Conservation (phyloP, 192 early-diverging fungal genomes). For the Backusella morwellensis region DNA sequence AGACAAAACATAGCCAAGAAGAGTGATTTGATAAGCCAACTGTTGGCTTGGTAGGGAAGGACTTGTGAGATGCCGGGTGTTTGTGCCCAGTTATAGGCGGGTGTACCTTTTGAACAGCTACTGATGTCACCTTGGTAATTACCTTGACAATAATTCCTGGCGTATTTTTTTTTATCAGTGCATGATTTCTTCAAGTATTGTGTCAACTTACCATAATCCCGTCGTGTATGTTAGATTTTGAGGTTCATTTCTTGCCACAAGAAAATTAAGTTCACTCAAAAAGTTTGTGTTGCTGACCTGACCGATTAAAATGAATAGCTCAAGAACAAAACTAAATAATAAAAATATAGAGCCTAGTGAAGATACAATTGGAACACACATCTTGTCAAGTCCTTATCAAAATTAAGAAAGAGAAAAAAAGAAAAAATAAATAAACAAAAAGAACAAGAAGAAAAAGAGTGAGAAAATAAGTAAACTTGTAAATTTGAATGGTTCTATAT, state of each 20-base stretch:
- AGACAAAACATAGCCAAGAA: slow-evolving; percentile 21
- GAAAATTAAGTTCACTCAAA: background rate
- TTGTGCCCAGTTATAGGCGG: slow-evolving; percentile 19
- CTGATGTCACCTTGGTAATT: background rate
- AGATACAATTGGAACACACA: background rate
- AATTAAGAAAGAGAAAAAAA: background rate
- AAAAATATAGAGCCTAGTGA: background rate
- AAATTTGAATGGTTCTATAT: slow-evolving; percentile 1
- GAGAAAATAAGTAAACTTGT: background rate
- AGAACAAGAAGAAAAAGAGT: background rate
- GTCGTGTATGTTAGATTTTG: background rate
- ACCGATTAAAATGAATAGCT: slow-evolving; percentile 13
- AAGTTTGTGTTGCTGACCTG: background rate
- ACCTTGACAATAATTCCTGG: slow-evolving; percentile 25
- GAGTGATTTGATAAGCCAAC: background rate
- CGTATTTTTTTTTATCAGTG: background rate
- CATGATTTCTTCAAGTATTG: background rate
- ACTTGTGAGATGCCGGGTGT: slow-evolving; percentile 12
- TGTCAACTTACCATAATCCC: background rate
- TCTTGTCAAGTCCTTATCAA: background rate
- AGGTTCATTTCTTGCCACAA: background rate
- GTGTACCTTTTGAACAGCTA: background rate
- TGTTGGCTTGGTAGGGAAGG: background rate
- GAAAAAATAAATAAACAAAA: background rate
- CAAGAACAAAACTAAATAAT: slow-evolving; percentile 13